Percentiles rank a stretch among this genome's conserved stretches.
These are phyloP conservation scores for Fusarium pseudocircinatum DNA, from an alignment of 2,329 filamentous ascomycete genomes.

Conservation along the genomic window DNA sequence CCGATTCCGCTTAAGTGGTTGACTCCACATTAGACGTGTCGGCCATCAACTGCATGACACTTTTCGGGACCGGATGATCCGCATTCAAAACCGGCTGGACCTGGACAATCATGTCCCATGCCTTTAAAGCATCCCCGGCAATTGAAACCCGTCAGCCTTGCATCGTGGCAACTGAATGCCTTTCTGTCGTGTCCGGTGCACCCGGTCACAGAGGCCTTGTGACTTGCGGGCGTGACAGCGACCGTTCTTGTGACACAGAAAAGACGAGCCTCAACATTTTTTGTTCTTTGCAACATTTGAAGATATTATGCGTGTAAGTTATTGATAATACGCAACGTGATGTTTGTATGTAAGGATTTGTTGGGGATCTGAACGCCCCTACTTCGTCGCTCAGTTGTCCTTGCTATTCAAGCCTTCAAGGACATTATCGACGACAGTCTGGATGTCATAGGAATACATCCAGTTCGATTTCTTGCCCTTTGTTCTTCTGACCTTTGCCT, in stretches of 20 bases:
- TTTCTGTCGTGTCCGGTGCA: neutral
- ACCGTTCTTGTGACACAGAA: slow-evolving; percentile 7
- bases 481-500: slow-evolving; percentile 32
- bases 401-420: neutral
- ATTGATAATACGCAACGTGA: neutral
- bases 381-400: neutral
- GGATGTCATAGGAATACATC: slow-evolving; percentile 44
- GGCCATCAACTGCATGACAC: neutral
- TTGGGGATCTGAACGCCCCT: neutral
- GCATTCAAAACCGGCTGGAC: neutral
- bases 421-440: slow-evolving; percentile 27
- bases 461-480: slow-evolving; percentile 35
- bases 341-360: neutral
- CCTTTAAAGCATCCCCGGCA: neutral
- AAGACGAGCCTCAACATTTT: neutral
- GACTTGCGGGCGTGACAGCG: slow-evolving; percentile 1
- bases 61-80: slow-evolving; percentile 13
- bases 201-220: neutral
- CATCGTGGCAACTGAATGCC: neutral
- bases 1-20: slow-evolving; percentile 13
- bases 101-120: neutral
- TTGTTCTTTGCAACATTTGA: neutral
- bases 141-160: neutral
- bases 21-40: neutral
- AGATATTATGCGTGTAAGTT: no score